Conservation (phyloP, 2,329 filamentous ascomycete species). For the Aspergillus fischeri region DNA sequence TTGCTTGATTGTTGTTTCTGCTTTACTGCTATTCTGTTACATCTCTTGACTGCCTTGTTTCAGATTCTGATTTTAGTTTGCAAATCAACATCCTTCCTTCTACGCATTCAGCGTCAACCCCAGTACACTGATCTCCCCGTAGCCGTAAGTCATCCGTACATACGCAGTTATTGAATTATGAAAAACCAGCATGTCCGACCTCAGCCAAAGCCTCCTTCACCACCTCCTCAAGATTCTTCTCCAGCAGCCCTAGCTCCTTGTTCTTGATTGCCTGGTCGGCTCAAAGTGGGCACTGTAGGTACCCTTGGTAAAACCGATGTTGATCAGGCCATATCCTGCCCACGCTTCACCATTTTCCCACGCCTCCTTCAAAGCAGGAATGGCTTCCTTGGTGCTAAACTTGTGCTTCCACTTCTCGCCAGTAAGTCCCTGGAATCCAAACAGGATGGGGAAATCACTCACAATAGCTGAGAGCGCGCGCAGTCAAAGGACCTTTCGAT, state of each 20-base stretch:
- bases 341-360: slow-evolving; percentile 2
- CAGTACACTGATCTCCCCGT: no score
- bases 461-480: neutral
- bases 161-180: neutral
- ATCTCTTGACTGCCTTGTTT: no score
- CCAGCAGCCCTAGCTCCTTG: slow-evolving; percentile 6
- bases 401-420: slow-evolving; percentile 7
- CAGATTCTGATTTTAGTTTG: no score
- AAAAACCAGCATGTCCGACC: slow-evolving; percentile 6
- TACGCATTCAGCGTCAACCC: no score
- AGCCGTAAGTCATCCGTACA: no score
- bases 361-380: slow-evolving; percentile 2
- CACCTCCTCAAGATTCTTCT: slow-evolving; percentile 5
- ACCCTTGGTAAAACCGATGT: slow-evolving; percentile 9
- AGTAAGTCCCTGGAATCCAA: neutral
- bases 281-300: slow-evolving; percentile 7
- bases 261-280: neutral
- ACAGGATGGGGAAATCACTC: neutral
- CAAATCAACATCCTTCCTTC: no score
- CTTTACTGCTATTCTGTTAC: no score
- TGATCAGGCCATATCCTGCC: slow-evolving; percentile 7
- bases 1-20: no score
- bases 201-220: slow-evolving; percentile 3
- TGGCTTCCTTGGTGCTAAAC: slow-evolving; percentile 5
- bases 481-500: neutral